These are phyloP conservation scores for Fragilariopsis cylindrus DNA, from an alignment of 108 stramenopile genomes.

Conservation along the genomic window DNA sequence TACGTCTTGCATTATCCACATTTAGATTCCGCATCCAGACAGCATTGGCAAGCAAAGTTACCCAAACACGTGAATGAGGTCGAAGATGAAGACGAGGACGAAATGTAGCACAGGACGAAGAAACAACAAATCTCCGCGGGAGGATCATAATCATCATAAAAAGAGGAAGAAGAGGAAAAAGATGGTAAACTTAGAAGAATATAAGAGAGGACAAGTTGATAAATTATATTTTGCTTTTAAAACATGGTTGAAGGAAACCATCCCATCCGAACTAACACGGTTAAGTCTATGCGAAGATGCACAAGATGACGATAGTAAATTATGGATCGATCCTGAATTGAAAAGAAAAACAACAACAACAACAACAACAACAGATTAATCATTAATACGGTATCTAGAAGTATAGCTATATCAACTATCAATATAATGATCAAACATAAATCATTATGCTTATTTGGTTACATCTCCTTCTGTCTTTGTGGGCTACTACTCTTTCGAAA, in stretches of 20 bases:
- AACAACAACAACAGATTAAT: too few species aligned
- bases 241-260: constrained; percentile 53
- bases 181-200: constrained; percentile 35
- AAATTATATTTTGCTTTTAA: constrained; percentile 69
- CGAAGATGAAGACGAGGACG: not conserved
- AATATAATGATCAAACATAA: too few species aligned
- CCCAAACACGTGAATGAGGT: constrained; percentile 31
- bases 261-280: constrained; percentile 42
- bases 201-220: constrained; percentile 76
- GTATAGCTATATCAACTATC: too few species aligned
- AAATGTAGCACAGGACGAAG: not conserved
- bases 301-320: constrained; percentile 68
- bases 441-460: too few species aligned
- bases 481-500: too few species aligned
- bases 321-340: constrained; percentile 51
- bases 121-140: constrained; percentile 1
- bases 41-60: constrained; percentile 67
- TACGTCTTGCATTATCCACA: constrained; percentile 86
- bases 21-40: constrained; percentile 58
- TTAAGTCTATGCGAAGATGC: constrained; percentile 55
- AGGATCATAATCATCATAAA: not conserved
- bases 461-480: too few species aligned
- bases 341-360: too few species aligned
- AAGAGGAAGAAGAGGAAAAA: not conserved
- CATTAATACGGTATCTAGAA: too few species aligned